Conservation (phyloP, 2,329 filamentous ascomycete genomes). For the Botrytis fragariae region DNA sequence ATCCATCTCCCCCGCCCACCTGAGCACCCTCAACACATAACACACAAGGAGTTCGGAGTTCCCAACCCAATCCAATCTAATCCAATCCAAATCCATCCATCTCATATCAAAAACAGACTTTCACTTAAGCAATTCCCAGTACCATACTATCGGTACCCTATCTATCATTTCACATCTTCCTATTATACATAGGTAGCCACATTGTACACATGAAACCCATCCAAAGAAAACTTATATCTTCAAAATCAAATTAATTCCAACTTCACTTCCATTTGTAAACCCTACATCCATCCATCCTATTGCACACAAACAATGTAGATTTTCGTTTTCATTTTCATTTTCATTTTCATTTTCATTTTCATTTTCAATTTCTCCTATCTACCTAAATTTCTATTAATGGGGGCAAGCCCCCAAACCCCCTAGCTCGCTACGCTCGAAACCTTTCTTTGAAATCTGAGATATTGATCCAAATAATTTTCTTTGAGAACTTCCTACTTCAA, state of each 20-base stretch:
- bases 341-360: too few relatives aligned
- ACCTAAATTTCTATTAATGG: neutral
- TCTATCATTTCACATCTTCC: neutral
- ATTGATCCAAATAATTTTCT: neutral
- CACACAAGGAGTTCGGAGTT: neutral
- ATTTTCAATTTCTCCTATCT: neutral
- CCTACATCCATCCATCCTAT: too few relatives aligned
- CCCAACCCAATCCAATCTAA: neutral
- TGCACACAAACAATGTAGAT: too few relatives aligned
- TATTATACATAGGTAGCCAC: neutral
- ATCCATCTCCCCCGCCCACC: too few relatives aligned
- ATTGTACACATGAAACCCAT: too few relatives aligned
- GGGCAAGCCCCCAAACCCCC: neutral
- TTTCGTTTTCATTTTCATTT: neutral
- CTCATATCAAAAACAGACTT: neutral
- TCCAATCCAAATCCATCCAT: too few relatives aligned
- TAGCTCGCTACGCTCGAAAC: neutral
- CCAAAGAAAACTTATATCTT: too few relatives aligned
- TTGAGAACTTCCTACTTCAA: neutral
- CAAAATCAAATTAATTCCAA: too few relatives aligned
- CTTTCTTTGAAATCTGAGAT: neutral
- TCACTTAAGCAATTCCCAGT: neutral
- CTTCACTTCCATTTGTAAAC: too few relatives aligned
- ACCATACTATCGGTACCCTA: neutral
- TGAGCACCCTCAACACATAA: too few relatives aligned